Evolutionary conservation across 2,329 filamentous ascomycete genomes (phyloP).

Genomic region (Diaporthe vaccinii): DNA sequence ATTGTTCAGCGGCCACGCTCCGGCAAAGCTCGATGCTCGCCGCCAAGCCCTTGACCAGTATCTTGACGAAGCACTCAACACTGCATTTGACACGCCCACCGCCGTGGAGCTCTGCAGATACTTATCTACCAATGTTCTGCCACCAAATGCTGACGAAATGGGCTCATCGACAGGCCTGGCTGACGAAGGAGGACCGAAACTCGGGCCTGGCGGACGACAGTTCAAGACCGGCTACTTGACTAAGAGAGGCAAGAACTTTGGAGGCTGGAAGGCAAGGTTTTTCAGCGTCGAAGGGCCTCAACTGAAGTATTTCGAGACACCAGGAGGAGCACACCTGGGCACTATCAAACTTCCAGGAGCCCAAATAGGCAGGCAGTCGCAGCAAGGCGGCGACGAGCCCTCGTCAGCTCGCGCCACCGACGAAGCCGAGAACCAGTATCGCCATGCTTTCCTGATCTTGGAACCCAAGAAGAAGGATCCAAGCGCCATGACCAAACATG

Average conservation of each 20-base stretch:
- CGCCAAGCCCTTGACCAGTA: constrained; percentile 86
- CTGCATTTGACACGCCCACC: constrained; percentile 80
- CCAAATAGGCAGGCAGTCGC: constrained; percentile 93
- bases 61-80: constrained; percentile 87
- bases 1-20: constrained; percentile 92
- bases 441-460: constrained; percentile 93
- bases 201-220: constrained; percentile 74
- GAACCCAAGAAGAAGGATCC: constrained; percentile 98
- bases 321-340: constrained; percentile 89
- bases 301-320: constrained; percentile 91
- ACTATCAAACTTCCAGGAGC: constrained; percentile 93
- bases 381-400: constrained; percentile 69
- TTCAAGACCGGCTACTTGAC: constrained; percentile 92
- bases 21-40: constrained; percentile 91
- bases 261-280: constrained; percentile 92
- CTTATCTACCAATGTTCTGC: constrained; percentile 77
- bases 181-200: constrained; percentile 51
- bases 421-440: constrained; percentile 92
- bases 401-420: constrained; percentile 74
- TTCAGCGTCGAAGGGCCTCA: constrained; percentile 72
- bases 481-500: constrained; percentile 87
- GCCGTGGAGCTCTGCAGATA: constrained; percentile 90
- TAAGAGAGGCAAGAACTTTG: constrained; percentile 98
- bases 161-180: constrained; percentile 47
- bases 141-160: constrained; percentile 72